phyloP scores from a whole-genome alignment of 805 yeast species.

The Candida ovalis region DNA sequence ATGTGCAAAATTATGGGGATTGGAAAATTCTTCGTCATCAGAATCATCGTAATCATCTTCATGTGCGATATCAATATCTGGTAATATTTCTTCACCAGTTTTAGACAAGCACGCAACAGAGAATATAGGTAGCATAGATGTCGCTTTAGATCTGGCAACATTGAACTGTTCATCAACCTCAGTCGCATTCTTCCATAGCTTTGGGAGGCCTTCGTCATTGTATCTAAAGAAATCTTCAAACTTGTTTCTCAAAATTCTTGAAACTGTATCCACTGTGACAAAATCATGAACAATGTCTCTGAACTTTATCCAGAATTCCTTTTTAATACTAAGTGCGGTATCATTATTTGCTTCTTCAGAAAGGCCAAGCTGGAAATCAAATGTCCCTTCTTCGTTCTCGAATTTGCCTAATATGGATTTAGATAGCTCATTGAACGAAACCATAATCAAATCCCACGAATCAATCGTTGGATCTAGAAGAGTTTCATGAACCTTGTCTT shows the following conservation, averaged over 20 bases:
- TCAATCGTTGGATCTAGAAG: constrained; percentile 46
- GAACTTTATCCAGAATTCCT: constrained; percentile 63
- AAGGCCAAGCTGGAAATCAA: constrained; percentile 69
- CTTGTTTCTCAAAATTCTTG: constrained; percentile 64
- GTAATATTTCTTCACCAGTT: constrained; percentile 51
- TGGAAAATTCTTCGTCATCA: constrained; percentile 35
- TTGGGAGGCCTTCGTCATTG: constrained; percentile 78
- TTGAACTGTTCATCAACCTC: constrained; percentile 69
- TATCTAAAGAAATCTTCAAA: constrained; percentile 84
- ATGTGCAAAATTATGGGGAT: constrained; percentile 45
- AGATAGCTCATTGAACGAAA: constrained; percentile 38
- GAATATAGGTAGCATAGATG: constrained; percentile 54
- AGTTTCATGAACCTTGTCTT: constrained; percentile 46
- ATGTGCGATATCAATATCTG: constrained; percentile 47
- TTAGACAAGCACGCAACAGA: constrained; percentile 50
- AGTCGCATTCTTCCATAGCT: constrained; percentile 67
- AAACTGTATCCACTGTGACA: constrained; percentile 61
- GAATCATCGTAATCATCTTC: constrained; percentile 35
- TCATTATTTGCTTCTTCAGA: constrained; percentile 37
- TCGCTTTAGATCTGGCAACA: constrained; percentile 55
- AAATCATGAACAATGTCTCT: constrained; percentile 56
- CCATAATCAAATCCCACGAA: constrained; percentile 60
- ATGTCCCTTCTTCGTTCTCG: constrained; percentile 22
- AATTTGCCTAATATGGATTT: constrained; percentile 30
- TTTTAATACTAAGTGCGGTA: constrained; percentile 42